Base-by-base conservation (phyloP, 2,329 filamentous ascomycete genomes). In the Ophiostoma australiae region DNA sequence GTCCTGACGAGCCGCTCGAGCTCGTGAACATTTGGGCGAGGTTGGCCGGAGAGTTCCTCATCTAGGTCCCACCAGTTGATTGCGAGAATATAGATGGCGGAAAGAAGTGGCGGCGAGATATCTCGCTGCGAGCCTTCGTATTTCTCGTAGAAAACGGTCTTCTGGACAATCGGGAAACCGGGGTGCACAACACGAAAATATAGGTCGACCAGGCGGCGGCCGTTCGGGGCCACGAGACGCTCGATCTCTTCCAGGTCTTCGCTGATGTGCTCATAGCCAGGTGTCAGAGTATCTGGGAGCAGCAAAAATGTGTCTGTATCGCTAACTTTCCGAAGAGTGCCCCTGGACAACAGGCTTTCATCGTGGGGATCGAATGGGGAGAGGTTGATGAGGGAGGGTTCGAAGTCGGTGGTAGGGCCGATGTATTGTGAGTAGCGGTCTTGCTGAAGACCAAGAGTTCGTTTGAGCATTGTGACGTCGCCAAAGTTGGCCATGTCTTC, bases 341-440 rank as follows among this genome's bases (percentile, higher is more conserved):
- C 88, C 75, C 88, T 83, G 55, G 90, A 86, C 71, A 92, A 84
- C 31, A 91, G 86, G 77, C 90, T 93, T 81, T 94, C 91, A 82
- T 94, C 91, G 78, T 91, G 90, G 39, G 89, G 89, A 80, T 94
- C 91, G 79, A 94, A 94, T 6, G 89, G 85, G 31, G 91, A 93
- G 31, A 94, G 84, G 76, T 92, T 91, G 80, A 94, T 92, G 70
- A 95, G 84, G n/a, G 90, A 90, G 20, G 91, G 90, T 78, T 95
- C 92, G 77, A 94, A 92, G 76, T 93, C 91, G 69, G 91, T 93
- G 69, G 91, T 94, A 72, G 90, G 87, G 35, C 92, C 92, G 75
- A 95, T 92, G 77, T 94, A 92, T 80, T 92, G 90, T 80, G 91
- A 93, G 79, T 91, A 93, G 73, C 91, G 88, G 79, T 92, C 90